These are phyloP conservation scores for Paramecium sonneborni DNA, from an alignment of 73 alveolate species.

Conservation along the genomic window DNA sequence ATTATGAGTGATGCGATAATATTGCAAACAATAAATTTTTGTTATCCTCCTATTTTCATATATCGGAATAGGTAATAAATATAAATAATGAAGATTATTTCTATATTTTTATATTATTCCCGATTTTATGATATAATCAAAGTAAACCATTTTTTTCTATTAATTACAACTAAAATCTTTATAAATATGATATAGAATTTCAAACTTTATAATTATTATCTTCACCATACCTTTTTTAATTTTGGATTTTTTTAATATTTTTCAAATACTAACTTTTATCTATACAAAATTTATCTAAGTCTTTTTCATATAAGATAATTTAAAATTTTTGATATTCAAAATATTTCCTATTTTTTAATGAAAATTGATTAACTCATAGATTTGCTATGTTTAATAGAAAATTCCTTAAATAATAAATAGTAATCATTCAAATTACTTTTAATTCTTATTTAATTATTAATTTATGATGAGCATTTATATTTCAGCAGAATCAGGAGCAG, in stretches of 20 bases:
- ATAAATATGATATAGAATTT: not conserved
- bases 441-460: constrained; percentile 17
- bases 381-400: not conserved
- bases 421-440: not conserved
- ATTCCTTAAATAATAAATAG: not conserved
- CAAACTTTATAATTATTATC: not conserved
- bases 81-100: not conserved
- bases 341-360: not conserved
- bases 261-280: not conserved
- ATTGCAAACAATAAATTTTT: not conserved
- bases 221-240: not conserved
- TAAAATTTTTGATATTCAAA: too few relatives aligned
- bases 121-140: not conserved
- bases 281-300: not conserved
- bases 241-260: not conserved
- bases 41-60: not conserved
- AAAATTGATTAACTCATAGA: not conserved
- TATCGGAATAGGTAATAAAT: not conserved
- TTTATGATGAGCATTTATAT: constrained; percentile 39
- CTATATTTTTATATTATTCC: not conserved
- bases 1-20: not conserved
- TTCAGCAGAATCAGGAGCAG: constrained; percentile 50
- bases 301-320: not conserved
- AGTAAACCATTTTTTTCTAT: not conserved
- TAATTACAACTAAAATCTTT: not conserved